These are phyloP conservation scores for Aureococcus anophagefferens DNA, from an alignment of 108 stramenopile species.

Conservation along the genomic window DNA sequence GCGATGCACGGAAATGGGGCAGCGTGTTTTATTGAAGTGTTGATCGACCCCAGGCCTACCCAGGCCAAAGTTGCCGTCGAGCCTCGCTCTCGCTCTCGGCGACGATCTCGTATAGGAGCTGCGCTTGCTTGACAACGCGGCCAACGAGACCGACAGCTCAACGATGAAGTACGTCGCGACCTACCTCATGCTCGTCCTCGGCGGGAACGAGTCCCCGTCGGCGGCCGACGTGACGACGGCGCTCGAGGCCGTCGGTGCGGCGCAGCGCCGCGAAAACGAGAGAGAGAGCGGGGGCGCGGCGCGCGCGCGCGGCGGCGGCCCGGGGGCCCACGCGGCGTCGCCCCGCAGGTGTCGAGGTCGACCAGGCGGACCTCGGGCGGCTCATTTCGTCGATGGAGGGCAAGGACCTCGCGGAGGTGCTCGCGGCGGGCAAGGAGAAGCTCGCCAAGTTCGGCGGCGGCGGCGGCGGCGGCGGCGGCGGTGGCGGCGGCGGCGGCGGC, in stretches of 20 bases:
- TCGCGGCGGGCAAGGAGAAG: slow-evolving; percentile 63
- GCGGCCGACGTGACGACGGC: slow-evolving; percentile 84
- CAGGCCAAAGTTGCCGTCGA: too few species aligned
- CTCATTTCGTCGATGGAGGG: slow-evolving; percentile 81
- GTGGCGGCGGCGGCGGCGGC: slow-evolving; percentile 60
- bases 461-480: slow-evolving; percentile 62
- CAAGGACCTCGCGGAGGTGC: slow-evolving; percentile 78
- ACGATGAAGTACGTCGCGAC: slow-evolving; percentile 91
- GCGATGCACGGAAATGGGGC: too few species aligned
- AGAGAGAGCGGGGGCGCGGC: too few species aligned
- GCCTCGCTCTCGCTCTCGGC: too few species aligned
- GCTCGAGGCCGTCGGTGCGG: slow-evolving; percentile 25
- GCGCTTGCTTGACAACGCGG: too few species aligned
- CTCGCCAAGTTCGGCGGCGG: slow-evolving; percentile 90
- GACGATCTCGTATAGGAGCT: too few species aligned
- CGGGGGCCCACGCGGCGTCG: slow-evolving; percentile 78
- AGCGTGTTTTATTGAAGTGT: too few species aligned
- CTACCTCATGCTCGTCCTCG: slow-evolving; percentile 86
- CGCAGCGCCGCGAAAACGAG: too few species aligned
- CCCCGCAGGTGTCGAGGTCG: slow-evolving; percentile 74
- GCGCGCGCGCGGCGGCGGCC: too few species aligned
- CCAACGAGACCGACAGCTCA: too few species aligned
- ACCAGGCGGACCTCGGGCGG: slow-evolving; percentile 50
- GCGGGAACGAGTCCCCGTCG: slow-evolving; percentile 82
- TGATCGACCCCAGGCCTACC: too few species aligned